Base-by-base conservation (phyloP, 768 basidiomycete genomes). In the Suillus alpinus region DNA sequence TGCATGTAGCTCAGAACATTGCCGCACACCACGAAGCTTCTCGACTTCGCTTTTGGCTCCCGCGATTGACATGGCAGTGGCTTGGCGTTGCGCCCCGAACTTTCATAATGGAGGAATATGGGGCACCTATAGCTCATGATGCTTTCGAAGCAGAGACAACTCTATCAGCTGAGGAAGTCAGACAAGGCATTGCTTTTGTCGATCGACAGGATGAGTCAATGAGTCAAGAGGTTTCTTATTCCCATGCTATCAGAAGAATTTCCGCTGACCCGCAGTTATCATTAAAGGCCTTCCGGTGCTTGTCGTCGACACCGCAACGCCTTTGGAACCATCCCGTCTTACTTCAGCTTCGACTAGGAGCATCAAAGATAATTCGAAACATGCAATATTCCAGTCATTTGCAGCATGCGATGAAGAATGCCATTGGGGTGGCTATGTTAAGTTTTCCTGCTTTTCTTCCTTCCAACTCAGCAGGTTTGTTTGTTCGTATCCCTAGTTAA, bases 381-480 rank as follows among this genome's bases (percentile, higher is more conserved):
- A 52, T 75, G 32, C 63, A 73, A 59, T 76, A 76, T 64, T 82
- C 81, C 14, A 69, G 72, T 20, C 80, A 81, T 64, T 62, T 82
- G 34, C 69, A 71, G 36, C 81, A 83, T 66, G 81, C 80, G 1
- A 47, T 78, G 31, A 83, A 83, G 64, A 81, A 80, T 62, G 77
- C 78, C 12, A 68, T 71, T 3, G 80, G 82, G 5, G 77, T 83
- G 7, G 71, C 76, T 12, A 57, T 80, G 31, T 61, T 83, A 31
- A 74, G 73, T 32, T 69, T 79, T 37, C 78, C 80, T 2, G 80
- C 78, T 6, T 83, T 81, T 64, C 58, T 81, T 46, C 75, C 81
- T 8, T 60, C 59, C 14, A 64, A 65, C 26, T 73, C 75, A 6
- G 39, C 66, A 47, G 77, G 80, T 80, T 57, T 39, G 69, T 31